Percentiles rank a stretch among this genome's conserved stretches.
Conservation (phyloP, 1,139 yeast species). For the Magnusiomyces tetraspermus region DNA sequence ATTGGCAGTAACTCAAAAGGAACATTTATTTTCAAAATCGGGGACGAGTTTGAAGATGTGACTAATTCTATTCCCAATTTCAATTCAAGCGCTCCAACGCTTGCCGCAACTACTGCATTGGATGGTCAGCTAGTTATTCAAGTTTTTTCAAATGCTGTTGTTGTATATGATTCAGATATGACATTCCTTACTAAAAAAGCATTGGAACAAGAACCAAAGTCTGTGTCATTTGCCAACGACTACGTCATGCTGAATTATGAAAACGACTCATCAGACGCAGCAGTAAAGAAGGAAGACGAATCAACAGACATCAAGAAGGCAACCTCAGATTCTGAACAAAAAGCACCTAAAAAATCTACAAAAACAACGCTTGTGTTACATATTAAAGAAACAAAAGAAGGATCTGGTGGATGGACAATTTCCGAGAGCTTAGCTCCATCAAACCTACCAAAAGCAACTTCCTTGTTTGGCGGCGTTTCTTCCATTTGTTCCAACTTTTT, state of each 20-base stretch:
- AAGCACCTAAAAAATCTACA: neutral
- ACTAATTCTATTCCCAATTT: conserved; percentile 46
- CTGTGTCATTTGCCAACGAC: conserved; percentile 11
- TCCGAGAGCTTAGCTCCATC: neutral
- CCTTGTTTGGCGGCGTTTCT: neutral
- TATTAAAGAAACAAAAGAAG: neutral
- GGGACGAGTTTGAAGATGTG: conserved; percentile 55
- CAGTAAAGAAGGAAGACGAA: neutral
- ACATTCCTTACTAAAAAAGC: neutral
- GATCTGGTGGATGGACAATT: neutral
- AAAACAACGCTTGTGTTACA: neutral
- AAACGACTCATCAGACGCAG: neutral
- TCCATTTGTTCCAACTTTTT: neutral
- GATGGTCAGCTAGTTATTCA: conserved; percentile 60
- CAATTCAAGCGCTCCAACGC: conserved; percentile 53
- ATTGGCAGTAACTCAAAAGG: conserved; percentile 45
- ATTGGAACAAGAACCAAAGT: conserved; percentile 1
- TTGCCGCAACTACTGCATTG: conserved; percentile 55
- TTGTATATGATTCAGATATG: conserved; percentile 2
- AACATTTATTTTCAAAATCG: conserved; percentile 57
- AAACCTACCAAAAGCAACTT: neutral
- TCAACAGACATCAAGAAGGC: neutral
- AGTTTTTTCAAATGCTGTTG: conserved; percentile 28
- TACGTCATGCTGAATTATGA: conserved; percentile 7
- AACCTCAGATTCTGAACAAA: neutral